Evolutionary conservation across 495 filamentous ascomycete species (phyloP).

Genomic region (Neurospora sp.): DNA sequence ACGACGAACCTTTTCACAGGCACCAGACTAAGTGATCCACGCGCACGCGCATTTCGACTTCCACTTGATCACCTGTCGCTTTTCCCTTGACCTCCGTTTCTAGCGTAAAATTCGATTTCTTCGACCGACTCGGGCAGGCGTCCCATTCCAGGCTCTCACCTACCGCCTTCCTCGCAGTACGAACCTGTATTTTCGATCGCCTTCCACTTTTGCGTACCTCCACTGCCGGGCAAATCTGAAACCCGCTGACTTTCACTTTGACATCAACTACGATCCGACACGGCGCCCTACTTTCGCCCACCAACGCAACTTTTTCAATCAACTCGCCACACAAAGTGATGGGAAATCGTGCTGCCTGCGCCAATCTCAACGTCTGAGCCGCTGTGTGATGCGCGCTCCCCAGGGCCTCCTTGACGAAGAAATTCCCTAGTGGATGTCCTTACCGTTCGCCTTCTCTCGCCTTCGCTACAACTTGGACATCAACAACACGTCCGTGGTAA

Average conservation of each 20-base stretch:
- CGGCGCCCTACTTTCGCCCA: background rate
- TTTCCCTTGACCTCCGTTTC: background rate
- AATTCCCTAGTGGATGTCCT: background rate
- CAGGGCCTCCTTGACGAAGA: background rate
- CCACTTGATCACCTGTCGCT: background rate
- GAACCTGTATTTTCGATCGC: background rate
- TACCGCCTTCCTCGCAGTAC: background rate
- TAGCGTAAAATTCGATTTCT: background rate
- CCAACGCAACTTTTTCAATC: background rate
- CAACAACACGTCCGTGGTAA: slow-evolving; percentile 1
- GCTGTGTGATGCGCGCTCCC: slow-evolving; percentile 7
- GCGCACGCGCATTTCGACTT: background rate
- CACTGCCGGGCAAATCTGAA: background rate
- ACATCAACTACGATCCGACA: background rate
- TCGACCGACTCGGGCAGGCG: background rate
- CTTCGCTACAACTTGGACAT: background rate
- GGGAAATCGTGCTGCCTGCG: slow-evolving; percentile 3
- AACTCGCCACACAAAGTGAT: slow-evolving; percentile 4
- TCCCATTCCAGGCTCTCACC: background rate
- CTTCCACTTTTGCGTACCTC: background rate
- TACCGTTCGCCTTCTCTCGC: background rate
- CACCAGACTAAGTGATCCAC: background rate
- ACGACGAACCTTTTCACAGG: background rate
- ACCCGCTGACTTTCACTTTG: background rate
- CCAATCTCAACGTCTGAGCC: slow-evolving; percentile 4